Conservation (phyloP, 2,329 filamentous ascomycete species). For the Karstenula rhodostoma region DNA sequence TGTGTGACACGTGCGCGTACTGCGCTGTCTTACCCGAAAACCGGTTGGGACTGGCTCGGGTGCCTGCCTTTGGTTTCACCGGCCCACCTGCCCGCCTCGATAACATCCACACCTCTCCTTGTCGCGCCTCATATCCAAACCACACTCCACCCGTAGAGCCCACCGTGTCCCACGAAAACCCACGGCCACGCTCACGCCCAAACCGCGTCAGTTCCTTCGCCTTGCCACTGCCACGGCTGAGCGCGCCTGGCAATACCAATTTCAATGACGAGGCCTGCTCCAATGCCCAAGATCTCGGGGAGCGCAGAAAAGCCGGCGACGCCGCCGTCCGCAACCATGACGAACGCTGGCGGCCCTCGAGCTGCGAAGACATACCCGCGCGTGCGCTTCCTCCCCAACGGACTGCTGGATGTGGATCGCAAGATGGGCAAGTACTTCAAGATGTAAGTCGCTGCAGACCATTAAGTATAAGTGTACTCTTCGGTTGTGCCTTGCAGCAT, state of each 20-base stretch:
- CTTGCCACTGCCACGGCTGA: background rate
- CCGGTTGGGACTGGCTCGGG: background rate
- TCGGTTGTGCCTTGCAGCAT: background rate
- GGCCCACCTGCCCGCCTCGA: background rate
- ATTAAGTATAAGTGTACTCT: background rate
- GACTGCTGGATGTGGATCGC: slow-evolving; percentile 1
- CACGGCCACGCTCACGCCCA: background rate
- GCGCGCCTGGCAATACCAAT: background rate
- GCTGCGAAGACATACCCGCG: background rate
- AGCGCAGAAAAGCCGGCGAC: background rate
- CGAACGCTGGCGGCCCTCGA: background rate
- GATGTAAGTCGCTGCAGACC: background rate
- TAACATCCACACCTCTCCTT: background rate
- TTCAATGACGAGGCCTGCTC: background rate
- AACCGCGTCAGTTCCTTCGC: background rate
- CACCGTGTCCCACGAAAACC: background rate
- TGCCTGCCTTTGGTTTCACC: background rate
- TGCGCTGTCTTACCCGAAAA: background rate
- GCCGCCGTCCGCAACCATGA: background rate
- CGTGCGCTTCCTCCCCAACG: background rate
- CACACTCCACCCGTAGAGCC: background rate
- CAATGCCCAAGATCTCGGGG: background rate
- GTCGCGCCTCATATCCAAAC: background rate
- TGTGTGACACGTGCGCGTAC: background rate
- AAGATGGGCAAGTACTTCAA: background rate